These are phyloP conservation scores for Leonotis leonurus DNA, from an alignment of 257 asterid species.

Conservation along the genomic window DNA sequence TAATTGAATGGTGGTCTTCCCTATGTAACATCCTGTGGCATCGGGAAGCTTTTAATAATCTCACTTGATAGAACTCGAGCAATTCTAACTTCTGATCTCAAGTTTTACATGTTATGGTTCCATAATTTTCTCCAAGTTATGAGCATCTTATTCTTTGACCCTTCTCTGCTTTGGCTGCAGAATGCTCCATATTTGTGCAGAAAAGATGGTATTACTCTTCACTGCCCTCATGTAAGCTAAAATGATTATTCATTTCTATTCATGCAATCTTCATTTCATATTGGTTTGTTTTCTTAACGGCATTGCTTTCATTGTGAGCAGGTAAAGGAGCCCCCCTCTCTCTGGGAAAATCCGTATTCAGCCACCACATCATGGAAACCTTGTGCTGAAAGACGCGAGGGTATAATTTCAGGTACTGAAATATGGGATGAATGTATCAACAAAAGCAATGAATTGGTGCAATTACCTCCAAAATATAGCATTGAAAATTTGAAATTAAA, in stretches of 20 bases:
- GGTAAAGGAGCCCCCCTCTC: slow-evolving; percentile 88
- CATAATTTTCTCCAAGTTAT: background rate
- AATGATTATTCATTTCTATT: background rate
- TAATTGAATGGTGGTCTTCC: background rate
- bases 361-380: slow-evolving; percentile 98
- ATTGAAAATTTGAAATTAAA: too few species aligned
- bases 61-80: background rate
- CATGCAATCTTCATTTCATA: background rate
- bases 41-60: background rate
- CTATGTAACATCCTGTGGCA: background rate
- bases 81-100: background rate
- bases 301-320: slow-evolving; percentile 22
- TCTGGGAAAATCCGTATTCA: slow-evolving; percentile 96
- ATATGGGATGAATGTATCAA: background rate
- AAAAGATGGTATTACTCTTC: slow-evolving; percentile 89
- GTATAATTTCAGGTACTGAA: slow-evolving; percentile 55
- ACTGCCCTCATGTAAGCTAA: slow-evolving; percentile 74
- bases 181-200: slow-evolving; percentile 88
- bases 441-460: background rate
- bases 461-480: background rate
- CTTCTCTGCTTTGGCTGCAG: slow-evolving; percentile 30
- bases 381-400: slow-evolving; percentile 80
- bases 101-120: background rate
- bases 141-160: background rate
- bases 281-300: slow-evolving; percentile 7